Percentiles rank a stretch among this genome's conserved stretches.
Conservation (phyloP, 106 monocot genomes). For the Allium sativum region DNA sequence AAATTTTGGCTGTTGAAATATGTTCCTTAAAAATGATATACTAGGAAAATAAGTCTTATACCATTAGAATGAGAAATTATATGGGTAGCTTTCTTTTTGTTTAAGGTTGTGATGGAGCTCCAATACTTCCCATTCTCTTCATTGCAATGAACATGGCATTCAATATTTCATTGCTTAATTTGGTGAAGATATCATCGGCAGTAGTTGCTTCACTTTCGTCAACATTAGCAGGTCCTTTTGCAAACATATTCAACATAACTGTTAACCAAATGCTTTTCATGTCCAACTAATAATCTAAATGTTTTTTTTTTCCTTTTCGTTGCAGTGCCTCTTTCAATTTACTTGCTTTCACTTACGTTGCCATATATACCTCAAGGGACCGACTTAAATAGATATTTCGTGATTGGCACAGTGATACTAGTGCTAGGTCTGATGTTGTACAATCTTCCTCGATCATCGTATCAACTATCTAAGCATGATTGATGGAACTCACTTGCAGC, state of each 20-base stretch:
- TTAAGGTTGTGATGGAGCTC: conserved; percentile 92
- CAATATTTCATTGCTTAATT: conserved; percentile 81
- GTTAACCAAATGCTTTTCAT: conserved; percentile 4
- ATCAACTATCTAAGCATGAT: conserved; percentile 22
- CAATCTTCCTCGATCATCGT: conserved; percentile 46
- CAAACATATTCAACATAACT: not conserved
- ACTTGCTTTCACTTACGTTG: conserved; percentile 65
- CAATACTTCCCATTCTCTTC: conserved; percentile 70
- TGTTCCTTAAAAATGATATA: too few species aligned
- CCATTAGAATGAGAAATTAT: not conserved
- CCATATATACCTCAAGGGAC: conserved; percentile 63
- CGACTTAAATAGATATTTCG: conserved; percentile 45
- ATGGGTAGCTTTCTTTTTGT: not conserved
- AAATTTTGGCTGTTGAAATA: too few species aligned
- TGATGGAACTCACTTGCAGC: conserved; percentile 16
- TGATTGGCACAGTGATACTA: conserved; percentile 62
- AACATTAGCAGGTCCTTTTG: conserved; percentile 58
- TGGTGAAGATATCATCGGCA: conserved; percentile 95
- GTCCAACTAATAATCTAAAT: not conserved
- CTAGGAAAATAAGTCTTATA: too few species aligned
- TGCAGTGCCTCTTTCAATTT: conserved; percentile 87
- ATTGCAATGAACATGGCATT: conserved; percentile 77
- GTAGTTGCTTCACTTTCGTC: conserved; percentile 70
- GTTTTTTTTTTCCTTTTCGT: conserved; percentile 1
- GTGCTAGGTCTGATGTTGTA: conserved; percentile 71